Evolutionary conservation across 2,329 filamentous ascomycete genomes (phyloP).

Genomic region (Neopestalotiopsis sp.): DNA sequence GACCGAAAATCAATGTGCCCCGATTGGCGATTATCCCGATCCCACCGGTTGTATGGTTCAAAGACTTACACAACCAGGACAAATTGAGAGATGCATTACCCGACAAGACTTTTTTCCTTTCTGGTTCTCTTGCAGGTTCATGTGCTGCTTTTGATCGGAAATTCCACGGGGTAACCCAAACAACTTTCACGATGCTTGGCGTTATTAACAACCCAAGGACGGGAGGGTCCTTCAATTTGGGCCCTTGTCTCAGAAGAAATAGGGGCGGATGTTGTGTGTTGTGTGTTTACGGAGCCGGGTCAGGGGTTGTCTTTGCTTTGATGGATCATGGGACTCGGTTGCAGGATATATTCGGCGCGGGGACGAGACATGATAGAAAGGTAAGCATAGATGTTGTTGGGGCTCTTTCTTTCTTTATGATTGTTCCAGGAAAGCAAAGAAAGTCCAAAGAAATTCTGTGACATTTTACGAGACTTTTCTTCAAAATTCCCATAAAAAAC

Average conservation of each 20-base stretch:
- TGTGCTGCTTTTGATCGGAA: neutral
- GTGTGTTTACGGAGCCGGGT: neutral
- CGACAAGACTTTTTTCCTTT: too few species aligned
- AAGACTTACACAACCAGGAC: neutral
- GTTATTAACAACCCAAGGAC: neutral
- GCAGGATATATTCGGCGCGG: neutral
- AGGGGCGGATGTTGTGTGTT: constrained; percentile 1
- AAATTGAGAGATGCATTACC: neutral
- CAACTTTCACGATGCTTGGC: neutral
- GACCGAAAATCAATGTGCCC: too few species aligned
- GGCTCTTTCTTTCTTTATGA: too few species aligned
- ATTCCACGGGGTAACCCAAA: neutral
- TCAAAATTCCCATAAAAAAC: too few species aligned
- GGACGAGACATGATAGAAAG: neutral
- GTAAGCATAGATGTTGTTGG: too few species aligned
- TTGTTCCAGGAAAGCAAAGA: neutral
- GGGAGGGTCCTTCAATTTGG: neutral
- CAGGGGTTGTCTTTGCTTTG: neutral
- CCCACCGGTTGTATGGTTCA: neutral
- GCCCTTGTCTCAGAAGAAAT: constrained; percentile 4
- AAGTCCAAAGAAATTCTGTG: neutral
- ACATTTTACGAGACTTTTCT: too few species aligned
- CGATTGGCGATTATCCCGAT: too few species aligned
- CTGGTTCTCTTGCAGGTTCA: too few species aligned
- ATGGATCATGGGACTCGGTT: constrained; percentile 2